phyloP scores from a whole-genome alignment of 192 early-diverging fungal genomes.

The Jimgerdemannia flammicorona region DNA sequence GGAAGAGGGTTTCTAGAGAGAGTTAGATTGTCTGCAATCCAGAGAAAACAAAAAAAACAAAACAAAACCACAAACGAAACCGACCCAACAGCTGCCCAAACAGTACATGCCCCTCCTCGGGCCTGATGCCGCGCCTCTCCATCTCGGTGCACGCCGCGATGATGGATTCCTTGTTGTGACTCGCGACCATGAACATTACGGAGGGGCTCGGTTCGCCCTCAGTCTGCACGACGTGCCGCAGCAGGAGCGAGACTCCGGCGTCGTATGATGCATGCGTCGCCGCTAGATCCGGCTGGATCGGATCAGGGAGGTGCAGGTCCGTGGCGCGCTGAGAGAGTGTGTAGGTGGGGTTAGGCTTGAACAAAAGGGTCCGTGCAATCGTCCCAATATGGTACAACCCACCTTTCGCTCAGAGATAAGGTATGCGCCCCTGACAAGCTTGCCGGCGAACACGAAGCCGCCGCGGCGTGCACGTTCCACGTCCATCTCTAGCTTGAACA shows the following conservation, averaged over 20 bases:
- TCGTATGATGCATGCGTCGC: conserved; percentile 86
- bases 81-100: conserved; percentile 86
- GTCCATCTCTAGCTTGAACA: conserved; percentile 61
- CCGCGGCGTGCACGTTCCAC: conserved; percentile 61
- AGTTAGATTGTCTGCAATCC: neutral
- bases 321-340: conserved; percentile 50
- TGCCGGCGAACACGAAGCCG: conserved; percentile 77
- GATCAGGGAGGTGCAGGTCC: conserved; percentile 64
- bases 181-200: conserved; percentile 79
- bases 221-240: conserved; percentile 34
- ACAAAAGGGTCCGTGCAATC: too few relatives aligned
- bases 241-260: conserved; percentile 64
- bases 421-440: conserved; percentile 62
- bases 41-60: neutral
- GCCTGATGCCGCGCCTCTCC: conserved; percentile 50
- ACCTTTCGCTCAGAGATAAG: conserved; percentile 45
- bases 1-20: conserved; percentile 18
- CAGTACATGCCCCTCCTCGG: conserved; percentile 60
- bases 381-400: conserved; percentile 1
- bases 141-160: conserved; percentile 57
- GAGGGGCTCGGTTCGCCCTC: conserved; percentile 30
- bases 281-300: conserved; percentile 75
- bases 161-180: conserved; percentile 85
- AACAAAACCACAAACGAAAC: too few relatives aligned
- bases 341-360: neutral